Percentiles rank a stretch among this genome's conserved stretches.
Conservation (phyloP, 768 basidiomycete species). For the Lyophyllum atratum region DNA sequence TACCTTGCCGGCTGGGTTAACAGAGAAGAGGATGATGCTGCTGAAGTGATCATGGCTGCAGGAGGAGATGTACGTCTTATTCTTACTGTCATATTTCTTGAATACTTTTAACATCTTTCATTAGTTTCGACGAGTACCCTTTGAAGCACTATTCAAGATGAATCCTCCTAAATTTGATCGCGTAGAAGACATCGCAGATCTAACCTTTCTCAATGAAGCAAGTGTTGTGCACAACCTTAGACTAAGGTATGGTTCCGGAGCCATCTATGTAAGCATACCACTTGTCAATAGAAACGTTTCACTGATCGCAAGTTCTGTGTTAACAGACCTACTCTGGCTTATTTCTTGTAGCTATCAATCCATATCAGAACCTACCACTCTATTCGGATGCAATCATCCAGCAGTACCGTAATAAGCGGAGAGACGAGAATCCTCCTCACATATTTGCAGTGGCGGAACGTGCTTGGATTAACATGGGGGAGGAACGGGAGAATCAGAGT, state of each 20-base stretch:
- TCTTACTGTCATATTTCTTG: neutral
- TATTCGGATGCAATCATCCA: conserved; percentile 88
- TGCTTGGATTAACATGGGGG: conserved; percentile 98
- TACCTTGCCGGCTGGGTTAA: conserved; percentile 95
- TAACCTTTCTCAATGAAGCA: conserved; percentile 97
- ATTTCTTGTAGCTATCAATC: conserved; percentile 98
- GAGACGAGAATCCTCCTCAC: conserved; percentile 94
- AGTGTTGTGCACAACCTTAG: conserved; percentile 98
- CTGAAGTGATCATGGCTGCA: conserved; percentile 82
- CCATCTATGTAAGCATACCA: conserved; percentile 77
- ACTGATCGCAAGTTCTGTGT: conserved; percentile 10
- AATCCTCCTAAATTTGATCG: conserved; percentile 98
- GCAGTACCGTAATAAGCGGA: conserved; percentile 86
- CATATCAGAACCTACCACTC: conserved; percentile 89
- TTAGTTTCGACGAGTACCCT: conserved; percentile 54
- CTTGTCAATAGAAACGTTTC: neutral
- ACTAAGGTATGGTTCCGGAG: conserved; percentile 85
- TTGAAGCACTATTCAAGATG: conserved; percentile 90
- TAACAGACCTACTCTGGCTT: conserved; percentile 89
- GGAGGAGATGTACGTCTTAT: conserved; percentile 69
- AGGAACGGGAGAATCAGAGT: conserved; percentile 95
- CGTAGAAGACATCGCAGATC: conserved; percentile 96
- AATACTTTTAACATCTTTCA: too few relatives aligned
- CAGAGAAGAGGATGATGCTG: conserved; percentile 80
- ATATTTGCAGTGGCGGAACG: conserved; percentile 97